These are phyloP conservation scores for Tagetes patula DNA, from an alignment of 129 eudicot genomes.

Conservation along the genomic window DNA sequence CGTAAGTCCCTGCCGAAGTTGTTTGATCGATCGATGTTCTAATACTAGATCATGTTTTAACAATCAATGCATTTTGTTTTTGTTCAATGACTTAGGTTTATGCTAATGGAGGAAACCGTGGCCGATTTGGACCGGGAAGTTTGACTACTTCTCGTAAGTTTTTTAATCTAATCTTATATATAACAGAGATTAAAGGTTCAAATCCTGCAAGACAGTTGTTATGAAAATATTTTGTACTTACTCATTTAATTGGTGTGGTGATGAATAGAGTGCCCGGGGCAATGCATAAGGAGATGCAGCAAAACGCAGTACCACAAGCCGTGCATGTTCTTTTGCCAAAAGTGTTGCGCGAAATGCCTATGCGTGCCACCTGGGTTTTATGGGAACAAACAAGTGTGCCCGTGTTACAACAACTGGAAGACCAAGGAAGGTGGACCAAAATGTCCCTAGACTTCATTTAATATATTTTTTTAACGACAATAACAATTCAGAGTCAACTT, in stretches of 20 bases:
- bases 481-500: too few relatives aligned
- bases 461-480: too few relatives aligned
- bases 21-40: neutral
- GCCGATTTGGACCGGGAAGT: constrained; percentile 67
- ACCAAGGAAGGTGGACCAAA: constrained; percentile 87
- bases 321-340: constrained; percentile 84
- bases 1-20: constrained; percentile 24
- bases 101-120: constrained; percentile 34
- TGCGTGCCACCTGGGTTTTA: constrained; percentile 86
- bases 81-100: constrained; percentile 26
- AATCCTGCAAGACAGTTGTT: too few relatives aligned
- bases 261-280: constrained; percentile 69
- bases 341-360: constrained; percentile 73
- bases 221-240: too few relatives aligned
- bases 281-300: constrained; percentile 75
- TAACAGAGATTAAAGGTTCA: too few relatives aligned
- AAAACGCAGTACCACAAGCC: constrained; percentile 81
- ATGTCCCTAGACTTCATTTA: constrained; percentile 50
- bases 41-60: too few relatives aligned
- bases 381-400: constrained; percentile 80
- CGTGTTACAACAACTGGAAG: constrained; percentile 97
- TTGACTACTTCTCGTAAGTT: constrained; percentile 69
- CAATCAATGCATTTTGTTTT: neutral
- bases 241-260: neutral
- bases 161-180: neutral